phyloP scores from a whole-genome alignment of 257 asterid species.

The Orobanche coerulescens region DNA sequence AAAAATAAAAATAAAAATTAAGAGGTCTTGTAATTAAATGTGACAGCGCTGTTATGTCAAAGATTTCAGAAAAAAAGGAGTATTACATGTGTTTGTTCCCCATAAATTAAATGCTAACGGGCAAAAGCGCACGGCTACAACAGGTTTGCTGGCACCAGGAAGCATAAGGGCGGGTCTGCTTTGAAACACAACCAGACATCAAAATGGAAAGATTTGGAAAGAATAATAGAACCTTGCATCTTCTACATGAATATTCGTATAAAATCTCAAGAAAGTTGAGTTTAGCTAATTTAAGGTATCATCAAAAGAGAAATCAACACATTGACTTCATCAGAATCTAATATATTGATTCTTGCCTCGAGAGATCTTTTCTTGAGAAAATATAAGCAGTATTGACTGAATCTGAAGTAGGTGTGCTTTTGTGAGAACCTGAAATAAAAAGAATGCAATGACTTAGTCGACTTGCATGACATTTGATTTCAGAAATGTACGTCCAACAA shows the following conservation, averaged over 20 bases:
- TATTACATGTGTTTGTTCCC: constrained; percentile 58
- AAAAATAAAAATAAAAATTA: constrained; percentile 2
- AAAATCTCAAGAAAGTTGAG: background rate
- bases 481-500: background rate
- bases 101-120: constrained; percentile 53
- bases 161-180: constrained; percentile 94
- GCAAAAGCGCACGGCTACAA: constrained; percentile 95
- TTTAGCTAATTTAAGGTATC: background rate
- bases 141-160: constrained; percentile 95
- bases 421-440: constrained; percentile 62
- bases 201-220: background rate
- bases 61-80: constrained; percentile 13
- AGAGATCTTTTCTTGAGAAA: constrained; percentile 78
- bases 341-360: constrained; percentile 57
- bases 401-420: constrained; percentile 54
- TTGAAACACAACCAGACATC: constrained; percentile 20
- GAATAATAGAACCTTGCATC: background rate
- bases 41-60: background rate
- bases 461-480: background rate
- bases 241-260: background rate
- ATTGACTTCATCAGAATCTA: constrained; percentile 11
- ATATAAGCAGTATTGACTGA: constrained; percentile 77
- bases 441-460: background rate
- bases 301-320: background rate
- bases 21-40: constrained; percentile 20